Evolutionary conservation across 2,329 filamentous ascomycete genomes (phyloP).

Genomic region (Decorospora gaudefroyi): DNA sequence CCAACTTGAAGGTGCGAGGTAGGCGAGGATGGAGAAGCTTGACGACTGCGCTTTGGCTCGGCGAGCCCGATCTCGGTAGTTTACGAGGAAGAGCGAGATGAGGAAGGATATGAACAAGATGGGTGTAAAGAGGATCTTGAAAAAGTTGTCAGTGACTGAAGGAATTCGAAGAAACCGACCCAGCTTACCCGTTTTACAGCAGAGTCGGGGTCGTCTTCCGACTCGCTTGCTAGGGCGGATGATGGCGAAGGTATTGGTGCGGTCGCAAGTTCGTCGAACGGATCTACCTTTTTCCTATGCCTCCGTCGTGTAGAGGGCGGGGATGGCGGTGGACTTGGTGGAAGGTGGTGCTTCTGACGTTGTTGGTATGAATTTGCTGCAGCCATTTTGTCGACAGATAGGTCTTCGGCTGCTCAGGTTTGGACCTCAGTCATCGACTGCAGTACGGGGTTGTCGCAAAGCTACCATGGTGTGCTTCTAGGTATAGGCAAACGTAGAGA

Average conservation of each 20-base stretch:
- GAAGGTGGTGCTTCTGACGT: constrained; percentile 19
- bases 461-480: not conserved
- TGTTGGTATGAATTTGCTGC: constrained; percentile 19
- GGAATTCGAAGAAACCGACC: not conserved
- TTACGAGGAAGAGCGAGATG: constrained; percentile 66
- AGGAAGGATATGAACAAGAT: constrained; percentile 67
- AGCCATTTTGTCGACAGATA: constrained; percentile 15
- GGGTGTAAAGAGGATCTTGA: constrained; percentile 61
- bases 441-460: not conserved
- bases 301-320: constrained; percentile 27
- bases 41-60: constrained; percentile 48
- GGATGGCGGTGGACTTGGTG: constrained; percentile 38
- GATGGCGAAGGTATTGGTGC: constrained; percentile 30
- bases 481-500: not conserved
- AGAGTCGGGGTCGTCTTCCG: constrained; percentile 26
- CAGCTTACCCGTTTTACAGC: constrained; percentile 33
- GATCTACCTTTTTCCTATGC: constrained; percentile 35
- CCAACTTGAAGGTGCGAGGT: constrained; percentile 32
- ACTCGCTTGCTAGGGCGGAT: constrained; percentile 24
- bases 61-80: constrained; percentile 60
- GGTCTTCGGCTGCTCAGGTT: not conserved
- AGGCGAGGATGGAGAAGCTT: constrained; percentile 26
- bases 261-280: constrained; percentile 38
- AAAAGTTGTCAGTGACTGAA: not conserved
- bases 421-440: not conserved